These are phyloP conservation scores for Phylloporus sp. DNA, from an alignment of 768 basidiomycete genomes.

Conservation along the genomic window DNA sequence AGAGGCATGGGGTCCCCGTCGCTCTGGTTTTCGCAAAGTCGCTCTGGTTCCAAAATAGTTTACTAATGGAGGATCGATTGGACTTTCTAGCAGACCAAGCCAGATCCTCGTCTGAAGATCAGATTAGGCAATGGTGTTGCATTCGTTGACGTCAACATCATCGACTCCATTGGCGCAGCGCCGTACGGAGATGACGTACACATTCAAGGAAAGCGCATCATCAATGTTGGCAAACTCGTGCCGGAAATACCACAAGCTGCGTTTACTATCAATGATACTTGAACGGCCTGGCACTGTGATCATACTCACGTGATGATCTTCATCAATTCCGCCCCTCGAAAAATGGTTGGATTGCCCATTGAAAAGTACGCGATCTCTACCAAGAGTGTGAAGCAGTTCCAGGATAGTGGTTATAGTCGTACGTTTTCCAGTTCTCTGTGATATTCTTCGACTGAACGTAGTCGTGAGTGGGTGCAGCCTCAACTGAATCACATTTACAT, in stretches of 20 bases:
- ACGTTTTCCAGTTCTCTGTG: neutral
- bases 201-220: conserved; percentile 28
- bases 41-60: conserved; percentile 15
- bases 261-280: conserved; percentile 27
- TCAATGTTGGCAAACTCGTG: conserved; percentile 26
- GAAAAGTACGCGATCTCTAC: conserved; percentile 32
- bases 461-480: conserved; percentile 30
- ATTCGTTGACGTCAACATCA: conserved; percentile 30
- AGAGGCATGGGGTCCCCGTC: conserved; percentile 19
- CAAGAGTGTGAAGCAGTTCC: conserved; percentile 29
- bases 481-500: conserved; percentile 32
- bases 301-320: conserved; percentile 32
- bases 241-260: conserved; percentile 18
- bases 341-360: conserved; percentile 25
- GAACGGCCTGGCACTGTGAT: conserved; percentile 36
- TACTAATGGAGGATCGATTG: neutral
- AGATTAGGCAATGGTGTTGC: conserved; percentile 20
- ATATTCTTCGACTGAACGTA: neutral
- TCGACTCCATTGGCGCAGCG: conserved; percentile 32
- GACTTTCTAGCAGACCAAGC: conserved; percentile 15
- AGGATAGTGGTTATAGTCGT: conserved; percentile 35
- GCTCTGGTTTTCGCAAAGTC: conserved; percentile 19
- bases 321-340: conserved; percentile 30
- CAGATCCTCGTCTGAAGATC: conserved; percentile 22
- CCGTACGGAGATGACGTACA: conserved; percentile 35